These are phyloP conservation scores for Ricinus communis DNA, from an alignment of 345 rosid genomes.

Conservation along the genomic window DNA sequence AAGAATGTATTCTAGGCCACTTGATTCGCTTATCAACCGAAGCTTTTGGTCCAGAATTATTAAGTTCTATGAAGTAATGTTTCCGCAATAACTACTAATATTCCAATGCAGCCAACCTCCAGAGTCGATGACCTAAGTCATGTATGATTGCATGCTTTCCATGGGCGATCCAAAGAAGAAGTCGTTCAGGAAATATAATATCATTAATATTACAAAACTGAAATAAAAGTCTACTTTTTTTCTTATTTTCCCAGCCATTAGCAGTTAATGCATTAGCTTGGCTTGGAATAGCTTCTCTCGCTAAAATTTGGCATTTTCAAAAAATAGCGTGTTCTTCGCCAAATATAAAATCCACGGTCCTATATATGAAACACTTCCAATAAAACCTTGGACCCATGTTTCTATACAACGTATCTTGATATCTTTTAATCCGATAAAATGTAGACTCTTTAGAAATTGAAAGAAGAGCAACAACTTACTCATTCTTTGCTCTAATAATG, in stretches of 20 bases:
- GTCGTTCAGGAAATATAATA: not conserved
- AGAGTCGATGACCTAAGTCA: not conserved
- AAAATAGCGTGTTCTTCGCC: not conserved
- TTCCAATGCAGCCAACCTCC: not conserved
- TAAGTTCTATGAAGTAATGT: too few relatives aligned
- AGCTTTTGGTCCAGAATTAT: too few relatives aligned
- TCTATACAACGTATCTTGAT: too few relatives aligned
- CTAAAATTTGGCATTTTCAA: not conserved
- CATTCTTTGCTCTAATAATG: too few relatives aligned
- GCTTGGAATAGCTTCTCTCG: not conserved
- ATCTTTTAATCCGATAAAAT: too few relatives aligned
- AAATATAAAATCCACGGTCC: not conserved
- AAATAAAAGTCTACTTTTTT: not conserved
- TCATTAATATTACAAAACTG: not conserved
- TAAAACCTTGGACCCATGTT: not conserved
- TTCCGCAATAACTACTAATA: not conserved
- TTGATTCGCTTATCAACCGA: too few relatives aligned
- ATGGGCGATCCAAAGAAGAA: not conserved
- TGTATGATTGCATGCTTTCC: not conserved
- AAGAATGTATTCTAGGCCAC: too few relatives aligned
- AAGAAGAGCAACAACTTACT: too few relatives aligned
- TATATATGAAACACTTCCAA: not conserved
- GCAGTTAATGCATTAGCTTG: not conserved
- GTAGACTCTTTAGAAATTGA: too few relatives aligned
- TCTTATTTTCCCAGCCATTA: not conserved